Conservation (phyloP, 2,329 filamentous ascomycete genomes). For the Arthrinium puccinioides region DNA sequence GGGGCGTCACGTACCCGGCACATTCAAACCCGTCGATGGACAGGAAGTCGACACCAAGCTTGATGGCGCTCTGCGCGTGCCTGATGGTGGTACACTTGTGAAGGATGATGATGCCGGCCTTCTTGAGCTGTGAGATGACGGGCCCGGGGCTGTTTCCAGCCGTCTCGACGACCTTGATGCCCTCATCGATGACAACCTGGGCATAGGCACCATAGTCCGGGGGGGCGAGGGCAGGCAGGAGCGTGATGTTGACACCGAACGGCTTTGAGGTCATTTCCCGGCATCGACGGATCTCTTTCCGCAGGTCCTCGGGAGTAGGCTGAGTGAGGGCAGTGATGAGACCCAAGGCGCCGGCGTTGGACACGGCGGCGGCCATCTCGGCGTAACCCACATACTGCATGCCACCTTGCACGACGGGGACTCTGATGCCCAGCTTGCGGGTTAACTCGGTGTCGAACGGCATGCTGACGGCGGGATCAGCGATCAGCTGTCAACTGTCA, state of each 20-base stretch:
- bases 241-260: conserved; percentile 92
- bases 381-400: conserved; percentile 86
- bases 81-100: conserved; percentile 98
- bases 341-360: conserved; percentile 75
- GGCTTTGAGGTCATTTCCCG: conserved; percentile 69
- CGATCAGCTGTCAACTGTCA: too few relatives aligned
- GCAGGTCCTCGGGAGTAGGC: conserved; percentile 83
- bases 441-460: conserved; percentile 52
- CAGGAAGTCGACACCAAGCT: conserved; percentile 92
- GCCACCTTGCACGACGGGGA: conserved; percentile 77
- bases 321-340: conserved; percentile 87
- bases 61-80: conserved; percentile 84
- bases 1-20: conserved; percentile 48
- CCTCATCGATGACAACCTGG: conserved; percentile 88
- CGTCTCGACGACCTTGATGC: conserved; percentile 85
- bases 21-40: conserved; percentile 98
- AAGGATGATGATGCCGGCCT: conserved; percentile 68
- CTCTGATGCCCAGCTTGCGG: conserved; percentile 47
- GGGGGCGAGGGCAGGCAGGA: conserved; percentile 81
- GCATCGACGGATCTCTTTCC: conserved; percentile 86
- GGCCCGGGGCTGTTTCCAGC: conserved; percentile 84
- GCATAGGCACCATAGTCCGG: conserved; percentile 92
- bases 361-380: conserved; percentile 68
- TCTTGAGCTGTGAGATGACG: conserved; percentile 83
- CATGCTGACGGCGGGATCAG: conserved; percentile 27